Evolutionary conservation across 176 grass and related monocot genomes (phyloP), one percentile per base, ranked within the genome.

Genomic region (Tillandsia leiboldiana): DNA sequence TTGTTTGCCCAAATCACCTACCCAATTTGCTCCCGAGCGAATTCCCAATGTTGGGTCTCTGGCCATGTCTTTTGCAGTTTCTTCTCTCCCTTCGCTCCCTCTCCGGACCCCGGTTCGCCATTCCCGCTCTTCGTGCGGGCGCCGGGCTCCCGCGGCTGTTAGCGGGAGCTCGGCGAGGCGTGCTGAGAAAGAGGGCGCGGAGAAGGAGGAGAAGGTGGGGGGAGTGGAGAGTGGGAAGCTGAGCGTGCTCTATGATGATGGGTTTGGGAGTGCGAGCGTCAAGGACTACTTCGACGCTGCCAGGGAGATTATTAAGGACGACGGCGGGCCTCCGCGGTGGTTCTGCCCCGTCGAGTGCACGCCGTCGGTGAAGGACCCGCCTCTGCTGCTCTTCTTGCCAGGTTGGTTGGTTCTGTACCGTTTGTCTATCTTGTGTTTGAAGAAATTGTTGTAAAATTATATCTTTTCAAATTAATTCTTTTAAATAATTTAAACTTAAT

Each of bases 351-450:
- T 84, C 1, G 94, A 99, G 49, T 87, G 74, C 42, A 82, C 49
- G 1, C 81, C 86, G 15, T 76, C 63, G 2, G 71, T 93, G 62
- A 83, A 83, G 11, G 70, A 72, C 42, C 75, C 89, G 22, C 94
- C 94, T 17, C 72, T 88, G 72, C 79, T 99, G 62, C 79, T 99
- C 74, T 99, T 90, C 84, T 84, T 99, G 81, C 87, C 94, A 75
- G 94, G 94, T 92, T 27, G 26, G 54, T 71, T 72, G 28, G 26
- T 52, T 51, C 53, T 48, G 17, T 51, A 61, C 50, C 13, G 54
- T 1, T 24, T 53, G 24, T 24, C 24, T 24, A 24, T 24, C 24
- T 24, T 1, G 24, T 24, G 24, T 24, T 24, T 24, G 24, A 24
- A 24, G 24, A 24, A 24, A 20, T 20, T 20, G 20, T 20, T 20